These are phyloP conservation scores for Plasmodium blacklocki DNA, from an alignment of 169 alveolate genomes.

Conservation along the genomic window DNA sequence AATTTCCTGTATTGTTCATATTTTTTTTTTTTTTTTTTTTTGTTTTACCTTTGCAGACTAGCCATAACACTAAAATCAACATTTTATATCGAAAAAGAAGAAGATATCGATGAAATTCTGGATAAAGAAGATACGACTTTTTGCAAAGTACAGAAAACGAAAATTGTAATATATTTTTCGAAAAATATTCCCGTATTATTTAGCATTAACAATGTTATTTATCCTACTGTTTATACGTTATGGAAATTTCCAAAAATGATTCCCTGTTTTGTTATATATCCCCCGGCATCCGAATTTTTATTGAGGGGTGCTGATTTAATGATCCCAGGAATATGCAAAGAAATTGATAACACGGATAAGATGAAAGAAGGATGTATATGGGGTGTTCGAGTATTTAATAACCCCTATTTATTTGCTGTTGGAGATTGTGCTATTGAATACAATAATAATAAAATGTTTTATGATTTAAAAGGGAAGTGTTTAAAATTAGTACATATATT, in stretches of 20 bases:
- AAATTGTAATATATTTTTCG: constrained; percentile 39
- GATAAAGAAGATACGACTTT: constrained; percentile 51
- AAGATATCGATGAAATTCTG: constrained; percentile 42
- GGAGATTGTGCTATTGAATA: constrained; percentile 39
- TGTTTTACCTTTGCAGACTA: constrained; percentile 10
- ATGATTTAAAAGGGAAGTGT: constrained; percentile 67
- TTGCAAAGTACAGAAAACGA: constrained; percentile 60
- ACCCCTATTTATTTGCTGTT: constrained; percentile 65
- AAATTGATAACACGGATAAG: constrained; percentile 41
- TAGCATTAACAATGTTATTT: constrained; percentile 18
- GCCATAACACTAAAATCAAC: constrained; percentile 30
- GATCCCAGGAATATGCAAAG: constrained; percentile 82
- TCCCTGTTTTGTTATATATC: constrained; percentile 76
- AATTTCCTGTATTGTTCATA: background rate
- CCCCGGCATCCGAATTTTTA: constrained; percentile 75
- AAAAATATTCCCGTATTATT: constrained; percentile 59
- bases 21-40: constrained; percentile 12
- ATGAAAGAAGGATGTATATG: constrained; percentile 75
- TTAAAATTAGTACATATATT: constrained; percentile 65
- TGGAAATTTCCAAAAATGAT: constrained; percentile 76
- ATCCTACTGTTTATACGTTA: constrained; percentile 76
- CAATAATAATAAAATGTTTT: constrained; percentile 47
- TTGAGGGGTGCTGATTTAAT: constrained; percentile 81
- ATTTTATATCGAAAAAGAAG: constrained; percentile 47
- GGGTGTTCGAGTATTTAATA: constrained; percentile 75